These are phyloP conservation scores for Penicillium sp. DNA, from an alignment of 2,329 filamentous ascomycete species.

Conservation along the genomic window DNA sequence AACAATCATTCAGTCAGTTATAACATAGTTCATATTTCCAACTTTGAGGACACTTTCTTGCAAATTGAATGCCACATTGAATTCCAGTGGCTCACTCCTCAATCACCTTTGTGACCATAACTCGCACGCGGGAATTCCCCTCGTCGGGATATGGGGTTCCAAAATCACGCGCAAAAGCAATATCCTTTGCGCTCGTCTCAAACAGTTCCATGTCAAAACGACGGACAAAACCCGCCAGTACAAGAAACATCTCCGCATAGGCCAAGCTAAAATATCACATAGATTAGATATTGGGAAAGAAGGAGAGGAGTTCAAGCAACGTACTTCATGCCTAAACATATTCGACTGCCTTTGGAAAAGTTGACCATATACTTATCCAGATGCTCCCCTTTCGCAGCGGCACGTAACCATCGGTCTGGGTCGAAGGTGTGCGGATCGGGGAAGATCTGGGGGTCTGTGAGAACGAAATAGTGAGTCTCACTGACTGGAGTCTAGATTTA, in stretches of 20 bases:
- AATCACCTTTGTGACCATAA: constrained; percentile 5
- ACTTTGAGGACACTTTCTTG: not conserved
- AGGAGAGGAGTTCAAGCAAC: not conserved
- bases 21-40: not conserved
- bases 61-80: not conserved
- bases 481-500: constrained; percentile 21
- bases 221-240: constrained; percentile 14
- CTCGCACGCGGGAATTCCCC: constrained; percentile 9
- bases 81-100: not conserved
- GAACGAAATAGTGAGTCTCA: constrained; percentile 22
- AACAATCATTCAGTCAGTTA: not conserved
- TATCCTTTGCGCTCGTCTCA: constrained; percentile 12
- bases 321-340: constrained; percentile 30
- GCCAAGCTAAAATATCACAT: constrained; percentile 15
- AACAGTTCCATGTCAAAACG: constrained; percentile 18
- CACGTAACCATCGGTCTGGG: constrained; percentile 29
- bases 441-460: constrained; percentile 25
- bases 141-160: constrained; percentile 15
- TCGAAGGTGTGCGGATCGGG: constrained; percentile 26
- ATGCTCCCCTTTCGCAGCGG: constrained; percentile 16
- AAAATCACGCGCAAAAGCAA: constrained; percentile 20
- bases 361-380: constrained; percentile 25
- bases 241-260: constrained; percentile 19
- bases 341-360: constrained; percentile 29
- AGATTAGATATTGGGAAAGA: not conserved